phyloP scores from a whole-genome alignment of 495 filamentous ascomycete species.

The Xylaria bambusicola region DNA sequence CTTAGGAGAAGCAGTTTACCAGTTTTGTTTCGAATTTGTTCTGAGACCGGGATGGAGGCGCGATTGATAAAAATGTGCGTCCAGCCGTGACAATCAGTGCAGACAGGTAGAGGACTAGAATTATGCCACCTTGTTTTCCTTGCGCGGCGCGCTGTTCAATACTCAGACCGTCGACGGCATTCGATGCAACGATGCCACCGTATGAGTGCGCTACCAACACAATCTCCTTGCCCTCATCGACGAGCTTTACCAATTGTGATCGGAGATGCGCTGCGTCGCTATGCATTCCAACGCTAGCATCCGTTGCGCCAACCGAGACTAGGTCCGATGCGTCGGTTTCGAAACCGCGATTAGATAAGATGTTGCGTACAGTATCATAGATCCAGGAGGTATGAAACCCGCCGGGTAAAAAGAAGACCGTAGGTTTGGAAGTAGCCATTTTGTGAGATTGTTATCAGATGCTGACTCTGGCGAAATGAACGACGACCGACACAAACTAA shows the following conservation, averaged over 20 bases:
- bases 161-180: constrained; percentile 35
- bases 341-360: constrained; percentile 28
- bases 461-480: too few relatives aligned
- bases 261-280: constrained; percentile 12
- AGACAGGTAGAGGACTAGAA: constrained; percentile 39
- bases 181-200: constrained; percentile 40
- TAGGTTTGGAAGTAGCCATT: too few relatives aligned
- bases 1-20: background rate
- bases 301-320: constrained; percentile 40
- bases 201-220: constrained; percentile 47
- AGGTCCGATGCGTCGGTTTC: constrained; percentile 23
- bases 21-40: too few relatives aligned
- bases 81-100: constrained; percentile 29
- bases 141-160: constrained; percentile 20
- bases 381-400: too few relatives aligned
- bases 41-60: background rate
- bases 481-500: too few relatives aligned
- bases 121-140: constrained; percentile 36
- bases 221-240: constrained; percentile 29
- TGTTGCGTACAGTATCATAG: too few relatives aligned
- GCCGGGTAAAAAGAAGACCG: too few relatives aligned
- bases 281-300: constrained; percentile 23
- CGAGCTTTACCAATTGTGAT: constrained; percentile 20
- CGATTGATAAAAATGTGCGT: background rate
- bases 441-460: too few relatives aligned